Evolutionary conservation across 192 early-diverging fungal species (phyloP).

Genomic region (Phycomyces blakesleeanus): DNA sequence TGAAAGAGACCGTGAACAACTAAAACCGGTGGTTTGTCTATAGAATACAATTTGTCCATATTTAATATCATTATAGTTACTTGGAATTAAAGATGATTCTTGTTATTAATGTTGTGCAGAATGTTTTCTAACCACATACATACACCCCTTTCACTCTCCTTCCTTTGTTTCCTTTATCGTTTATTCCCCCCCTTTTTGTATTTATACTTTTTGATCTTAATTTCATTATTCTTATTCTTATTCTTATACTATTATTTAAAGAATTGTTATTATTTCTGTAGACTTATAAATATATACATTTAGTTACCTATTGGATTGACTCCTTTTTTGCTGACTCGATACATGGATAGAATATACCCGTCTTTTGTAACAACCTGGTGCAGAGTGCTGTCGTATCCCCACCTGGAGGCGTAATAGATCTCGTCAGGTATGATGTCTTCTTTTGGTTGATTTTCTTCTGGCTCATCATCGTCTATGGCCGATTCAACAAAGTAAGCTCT

Average conservation of each 20-base stretch:
- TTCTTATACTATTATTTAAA: no score
- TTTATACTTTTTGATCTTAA: not conserved
- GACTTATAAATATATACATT: not conserved
- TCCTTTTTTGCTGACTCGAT: constrained; percentile 9
- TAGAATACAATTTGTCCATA: no score
- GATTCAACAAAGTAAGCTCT: not conserved
- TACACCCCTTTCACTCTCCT: no score
- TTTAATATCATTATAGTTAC: no score
- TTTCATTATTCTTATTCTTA: no score
- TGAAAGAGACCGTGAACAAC: constrained; percentile 95
- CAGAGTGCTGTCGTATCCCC: constrained; percentile 23
- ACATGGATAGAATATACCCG: constrained; percentile 19
- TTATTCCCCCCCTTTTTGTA: not conserved
- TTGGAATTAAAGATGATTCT: no score
- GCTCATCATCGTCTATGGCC: not conserved
- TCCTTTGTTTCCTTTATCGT: no score
- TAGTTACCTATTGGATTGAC: not conserved
- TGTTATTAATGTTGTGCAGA: not conserved
- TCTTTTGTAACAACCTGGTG: constrained; percentile 21
- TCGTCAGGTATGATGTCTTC: constrained; percentile 23
- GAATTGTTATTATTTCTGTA: no score
- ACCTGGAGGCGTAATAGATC: constrained; percentile 17
- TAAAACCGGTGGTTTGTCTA: constrained; percentile 74
- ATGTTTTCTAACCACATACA: no score
- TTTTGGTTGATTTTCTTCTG: not conserved